Evolutionary conservation across 352 stramenopile genomes (phyloP).

Genomic region (Phytophthora pseudosyringae): DNA sequence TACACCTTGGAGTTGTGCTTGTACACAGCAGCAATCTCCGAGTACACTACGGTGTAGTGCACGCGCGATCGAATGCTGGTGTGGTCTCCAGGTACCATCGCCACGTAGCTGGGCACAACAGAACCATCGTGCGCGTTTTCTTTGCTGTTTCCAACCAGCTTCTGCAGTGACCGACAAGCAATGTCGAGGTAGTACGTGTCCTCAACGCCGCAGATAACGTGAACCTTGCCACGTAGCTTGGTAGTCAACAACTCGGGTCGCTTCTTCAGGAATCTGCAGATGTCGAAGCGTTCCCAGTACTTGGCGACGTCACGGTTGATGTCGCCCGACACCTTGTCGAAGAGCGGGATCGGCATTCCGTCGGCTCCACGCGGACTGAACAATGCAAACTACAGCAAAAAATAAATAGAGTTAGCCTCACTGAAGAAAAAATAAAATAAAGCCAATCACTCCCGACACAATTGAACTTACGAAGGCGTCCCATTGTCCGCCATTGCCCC

Average conservation of each 20-base stretch:
- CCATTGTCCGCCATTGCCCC: conserved; percentile 79
- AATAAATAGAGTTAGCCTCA: conserved; percentile 9
- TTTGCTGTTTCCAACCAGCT: conserved; percentile 48
- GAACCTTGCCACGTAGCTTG: conserved; percentile 62
- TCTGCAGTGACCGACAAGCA: conserved; percentile 65
- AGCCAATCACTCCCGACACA: neutral
- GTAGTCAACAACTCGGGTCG: conserved; percentile 46
- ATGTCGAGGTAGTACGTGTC: conserved; percentile 83
- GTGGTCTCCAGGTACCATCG: conserved; percentile 76
- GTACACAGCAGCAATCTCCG: conserved; percentile 58
- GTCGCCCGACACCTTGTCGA: conserved; percentile 76
- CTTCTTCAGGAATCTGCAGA: conserved; percentile 59
- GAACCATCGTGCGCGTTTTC: conserved; percentile 20
- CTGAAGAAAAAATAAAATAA: neutral
- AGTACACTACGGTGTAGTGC: conserved; percentile 72
- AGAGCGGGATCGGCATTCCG: conserved; percentile 66
- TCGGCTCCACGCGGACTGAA: conserved; percentile 64
- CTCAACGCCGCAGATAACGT: conserved; percentile 75
- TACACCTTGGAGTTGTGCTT: conserved; percentile 16
- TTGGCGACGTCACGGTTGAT: conserved; percentile 64
- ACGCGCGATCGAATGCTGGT: conserved; percentile 66
- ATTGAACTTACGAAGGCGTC: conserved; percentile 72
- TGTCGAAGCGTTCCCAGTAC: conserved; percentile 72
- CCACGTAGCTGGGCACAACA: conserved; percentile 66
- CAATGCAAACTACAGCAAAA: conserved; percentile 52